These are phyloP conservation scores for Botryotinia convoluta DNA, from an alignment of 2,329 filamentous ascomycete species.

Conservation along the genomic window DNA sequence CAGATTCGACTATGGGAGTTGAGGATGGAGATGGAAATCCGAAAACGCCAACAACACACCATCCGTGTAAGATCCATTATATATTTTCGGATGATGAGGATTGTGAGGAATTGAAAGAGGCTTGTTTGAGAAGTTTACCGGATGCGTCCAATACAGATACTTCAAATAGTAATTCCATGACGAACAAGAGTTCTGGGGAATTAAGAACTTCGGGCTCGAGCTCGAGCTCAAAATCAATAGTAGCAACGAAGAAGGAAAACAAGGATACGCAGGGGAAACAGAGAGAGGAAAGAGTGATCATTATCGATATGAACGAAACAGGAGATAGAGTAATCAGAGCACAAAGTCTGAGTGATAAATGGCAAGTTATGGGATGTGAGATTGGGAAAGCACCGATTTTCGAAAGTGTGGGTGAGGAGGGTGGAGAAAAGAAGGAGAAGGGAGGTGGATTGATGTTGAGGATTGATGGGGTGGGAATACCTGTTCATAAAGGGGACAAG, in stretches of 20 bases:
- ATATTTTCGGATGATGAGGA: slow-evolving; percentile 87
- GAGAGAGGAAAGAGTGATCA: slow-evolving; percentile 45
- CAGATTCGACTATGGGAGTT: slow-evolving; percentile 55
- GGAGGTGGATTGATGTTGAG: slow-evolving; percentile 52
- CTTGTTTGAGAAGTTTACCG: slow-evolving; percentile 45
- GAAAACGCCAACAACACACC: slow-evolving; percentile 68
- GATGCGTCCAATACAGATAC: not conserved
- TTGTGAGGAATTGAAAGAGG: slow-evolving; percentile 69
- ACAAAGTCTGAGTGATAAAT: slow-evolving; percentile 70
- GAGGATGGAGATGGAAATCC: not conserved
- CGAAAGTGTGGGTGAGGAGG: slow-evolving; percentile 46
- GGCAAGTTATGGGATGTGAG: slow-evolving; percentile 59
- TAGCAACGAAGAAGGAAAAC: slow-evolving; percentile 8
- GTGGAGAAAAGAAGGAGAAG: slow-evolving; percentile 22
- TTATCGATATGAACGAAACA: slow-evolving; percentile 53
- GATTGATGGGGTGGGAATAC: slow-evolving; percentile 52
- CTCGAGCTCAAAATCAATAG: not conserved
- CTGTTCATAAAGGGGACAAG: not conserved
- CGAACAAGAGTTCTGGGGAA: not conserved
- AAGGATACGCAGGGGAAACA: slow-evolving; percentile 4
- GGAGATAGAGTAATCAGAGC: slow-evolving; percentile 62
- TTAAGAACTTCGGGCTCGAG: not conserved
- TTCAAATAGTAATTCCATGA: slow-evolving; percentile 6
- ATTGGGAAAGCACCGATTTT: slow-evolving; percentile 62
- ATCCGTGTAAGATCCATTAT: slow-evolving; percentile 79